Base-by-base conservation (phyloP, 805 yeast genomes). In the Teunomyces atbi region DNA sequence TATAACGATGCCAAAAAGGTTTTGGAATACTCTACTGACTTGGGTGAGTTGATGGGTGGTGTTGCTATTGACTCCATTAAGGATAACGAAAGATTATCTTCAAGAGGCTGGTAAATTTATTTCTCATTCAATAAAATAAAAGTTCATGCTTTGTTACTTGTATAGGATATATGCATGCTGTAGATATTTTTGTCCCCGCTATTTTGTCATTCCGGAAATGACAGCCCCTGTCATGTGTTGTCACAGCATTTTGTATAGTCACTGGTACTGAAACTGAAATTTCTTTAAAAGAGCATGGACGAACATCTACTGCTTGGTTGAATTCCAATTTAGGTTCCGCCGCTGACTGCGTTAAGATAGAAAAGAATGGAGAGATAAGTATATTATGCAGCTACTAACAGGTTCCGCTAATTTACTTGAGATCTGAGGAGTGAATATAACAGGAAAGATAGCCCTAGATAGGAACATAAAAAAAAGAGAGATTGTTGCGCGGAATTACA, bases 1-100 rank as follows among this genome's bases (percentile, higher is more conserved):
- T 86, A 68, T 71, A 67, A 81, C 48, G 85, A 84, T 55, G 79
- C 89, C 19, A 58, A 61, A 54, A 73, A 77, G 55, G 65, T 86
- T 21, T 76, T 86, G 60, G 84, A 83, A 59, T 80, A 73, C 51
- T 82, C 89, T 40, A 81, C 83, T 32, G 85, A 81, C 55, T 73
- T 86, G 52, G 94, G 94, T 41, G 82, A 83, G 52, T 77, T 83
- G 62, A 86, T 86, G 92, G 81, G 82, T 48, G 94, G 94, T 46
- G 74, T 80, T 40, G 77, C 81, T 46, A 81, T 83, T 46, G 77
- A 75, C 46, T 67, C 77, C 33, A 73, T 83, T 55, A 66, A 59
- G 45, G 69, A 69, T 34, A 60, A 63, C 13, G 79, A 79, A 52
- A 75, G 71, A 44, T 62, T 79, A 46, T 74, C 83, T 3, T 64